These are phyloP conservation scores for Neofusicoccum sp. DNA, from an alignment of 2,329 filamentous ascomycete species.

Conservation along the genomic window DNA sequence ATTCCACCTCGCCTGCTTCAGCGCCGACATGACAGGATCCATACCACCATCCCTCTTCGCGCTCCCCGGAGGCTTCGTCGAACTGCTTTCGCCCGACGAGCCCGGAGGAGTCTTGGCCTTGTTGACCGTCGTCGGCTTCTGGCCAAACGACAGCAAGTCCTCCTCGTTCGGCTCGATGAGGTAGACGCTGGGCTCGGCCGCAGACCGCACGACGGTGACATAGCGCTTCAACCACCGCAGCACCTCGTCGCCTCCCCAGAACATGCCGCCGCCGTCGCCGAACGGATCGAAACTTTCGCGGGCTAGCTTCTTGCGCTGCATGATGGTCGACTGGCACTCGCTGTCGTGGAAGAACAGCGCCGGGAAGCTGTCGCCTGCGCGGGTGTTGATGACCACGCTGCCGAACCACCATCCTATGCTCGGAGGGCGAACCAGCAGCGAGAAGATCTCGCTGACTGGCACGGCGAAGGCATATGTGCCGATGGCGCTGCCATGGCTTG, in stretches of 20 bases:
- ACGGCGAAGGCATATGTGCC: slow-evolving; percentile 91
- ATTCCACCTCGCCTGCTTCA: slow-evolving; percentile 96
- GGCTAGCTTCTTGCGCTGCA: slow-evolving; percentile 86
- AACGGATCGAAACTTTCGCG: slow-evolving; percentile 90
- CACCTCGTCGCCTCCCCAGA: slow-evolving; percentile 97
- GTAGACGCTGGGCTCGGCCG: slow-evolving; percentile 87
- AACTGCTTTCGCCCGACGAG: slow-evolving; percentile 27
- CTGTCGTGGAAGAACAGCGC: slow-evolving; percentile 97
- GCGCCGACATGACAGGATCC: slow-evolving; percentile 90
- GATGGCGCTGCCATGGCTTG: slow-evolving; percentile 68
- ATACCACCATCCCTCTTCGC: slow-evolving; percentile 66
- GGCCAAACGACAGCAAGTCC: slow-evolving; percentile 80
- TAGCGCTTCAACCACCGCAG: slow-evolving; percentile 88
- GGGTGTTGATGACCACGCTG: slow-evolving; percentile 88
- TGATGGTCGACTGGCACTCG: slow-evolving; percentile 92
- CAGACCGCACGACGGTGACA: slow-evolving; percentile 78
- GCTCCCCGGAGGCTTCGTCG: slow-evolving; percentile 28
- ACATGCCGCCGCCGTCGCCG: slow-evolving; percentile 80
- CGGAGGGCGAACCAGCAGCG: slow-evolving; percentile 84
- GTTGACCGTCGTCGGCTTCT: slow-evolving; percentile 54
- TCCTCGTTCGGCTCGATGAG: slow-evolving; percentile 84
- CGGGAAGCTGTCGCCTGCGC: slow-evolving; percentile 89
- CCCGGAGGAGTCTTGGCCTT: slow-evolving; percentile 29
- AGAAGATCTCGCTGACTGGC: slow-evolving; percentile 88
- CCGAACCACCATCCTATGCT: slow-evolving; percentile 99